Conservation (phyloP, 768 basidiomycete species). For the Boletellus sp. region DNA sequence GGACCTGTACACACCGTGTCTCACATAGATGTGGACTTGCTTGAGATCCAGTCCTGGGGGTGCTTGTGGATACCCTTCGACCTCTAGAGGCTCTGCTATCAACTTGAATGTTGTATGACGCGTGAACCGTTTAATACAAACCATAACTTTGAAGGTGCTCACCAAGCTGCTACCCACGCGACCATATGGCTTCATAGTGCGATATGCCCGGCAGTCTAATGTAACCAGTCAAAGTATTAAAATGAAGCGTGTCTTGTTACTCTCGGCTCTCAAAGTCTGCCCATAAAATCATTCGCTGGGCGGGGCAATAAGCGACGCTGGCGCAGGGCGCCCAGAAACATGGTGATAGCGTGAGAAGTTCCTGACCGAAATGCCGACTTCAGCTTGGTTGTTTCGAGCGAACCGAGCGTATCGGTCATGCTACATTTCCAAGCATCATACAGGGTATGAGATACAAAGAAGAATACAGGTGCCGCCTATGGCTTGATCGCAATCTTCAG, state of each 20-base stretch:
- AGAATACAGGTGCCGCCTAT: constrained; percentile 18
- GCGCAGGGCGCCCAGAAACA: neutral
- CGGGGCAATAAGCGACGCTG: no score
- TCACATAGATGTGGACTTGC: constrained; percentile 72
- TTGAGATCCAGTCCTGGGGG: constrained; percentile 55
- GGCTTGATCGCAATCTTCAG: constrained; percentile 63
- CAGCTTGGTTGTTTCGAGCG: neutral
- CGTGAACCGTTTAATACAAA: neutral
- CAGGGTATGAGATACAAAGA: constrained; percentile 23
- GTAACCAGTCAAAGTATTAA: neutral
- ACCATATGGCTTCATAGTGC: neutral
- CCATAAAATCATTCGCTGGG: no score
- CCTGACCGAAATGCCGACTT: no score
- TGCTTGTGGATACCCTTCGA: constrained; percentile 55
- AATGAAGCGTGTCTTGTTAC: no score
- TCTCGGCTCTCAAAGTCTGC: no score
- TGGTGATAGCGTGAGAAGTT: neutral
- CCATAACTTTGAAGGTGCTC: neutral
- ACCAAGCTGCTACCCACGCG: constrained; percentile 10
- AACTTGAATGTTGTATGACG: constrained; percentile 14
- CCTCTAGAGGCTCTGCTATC: constrained; percentile 50
- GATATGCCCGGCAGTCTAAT: neutral
- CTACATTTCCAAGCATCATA: neutral
- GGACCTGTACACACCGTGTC: constrained; percentile 55
- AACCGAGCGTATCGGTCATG: neutral